These are phyloP conservation scores for Paramyrothecium roridum DNA, from an alignment of 2,329 filamentous ascomycete genomes.

Conservation along the genomic window DNA sequence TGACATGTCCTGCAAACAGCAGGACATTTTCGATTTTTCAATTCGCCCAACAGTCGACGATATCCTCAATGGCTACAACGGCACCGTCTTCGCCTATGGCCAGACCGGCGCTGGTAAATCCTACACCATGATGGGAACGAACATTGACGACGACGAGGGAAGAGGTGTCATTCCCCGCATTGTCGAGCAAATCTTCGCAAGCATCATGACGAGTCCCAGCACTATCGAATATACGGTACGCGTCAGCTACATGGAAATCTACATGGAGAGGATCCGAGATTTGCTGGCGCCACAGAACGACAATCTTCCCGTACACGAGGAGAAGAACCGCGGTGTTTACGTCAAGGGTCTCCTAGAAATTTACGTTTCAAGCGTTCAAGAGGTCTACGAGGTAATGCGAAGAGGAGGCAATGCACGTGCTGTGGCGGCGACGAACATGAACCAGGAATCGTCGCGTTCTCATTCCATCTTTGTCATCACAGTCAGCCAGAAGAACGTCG, in stretches of 20 bases:
- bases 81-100: conserved; percentile 96
- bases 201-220: conserved; percentile 84
- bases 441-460: conserved; percentile 94
- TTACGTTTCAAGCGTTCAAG: conserved; percentile 91
- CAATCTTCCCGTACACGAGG: conserved; percentile 95
- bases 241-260: conserved; percentile 99
- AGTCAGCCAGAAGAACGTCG: conserved; percentile 95
- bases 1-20: conserved; percentile 85
- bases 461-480: conserved; percentile 98
- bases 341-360: conserved; percentile 94
- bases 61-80: conserved; percentile 98
- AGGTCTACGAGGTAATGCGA: conserved; percentile 96
- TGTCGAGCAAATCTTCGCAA: conserved; percentile 94
- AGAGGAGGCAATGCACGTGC: conserved; percentile 84
- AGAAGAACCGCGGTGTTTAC: conserved; percentile 93
- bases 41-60: conserved; percentile 95
- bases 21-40: conserved; percentile 96
- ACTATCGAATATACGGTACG: conserved; percentile 99
- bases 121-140: conserved; percentile 81
- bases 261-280: conserved; percentile 98
- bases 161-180: conserved; percentile 97
- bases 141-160: conserved; percentile 84
- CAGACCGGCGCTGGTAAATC: conserved; percentile 99
- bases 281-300: conserved; percentile 89
- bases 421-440: conserved; percentile 98